Evolutionary conservation across 2,329 filamentous ascomycete species (phyloP).

Genomic region (Onygenales sp.): DNA sequence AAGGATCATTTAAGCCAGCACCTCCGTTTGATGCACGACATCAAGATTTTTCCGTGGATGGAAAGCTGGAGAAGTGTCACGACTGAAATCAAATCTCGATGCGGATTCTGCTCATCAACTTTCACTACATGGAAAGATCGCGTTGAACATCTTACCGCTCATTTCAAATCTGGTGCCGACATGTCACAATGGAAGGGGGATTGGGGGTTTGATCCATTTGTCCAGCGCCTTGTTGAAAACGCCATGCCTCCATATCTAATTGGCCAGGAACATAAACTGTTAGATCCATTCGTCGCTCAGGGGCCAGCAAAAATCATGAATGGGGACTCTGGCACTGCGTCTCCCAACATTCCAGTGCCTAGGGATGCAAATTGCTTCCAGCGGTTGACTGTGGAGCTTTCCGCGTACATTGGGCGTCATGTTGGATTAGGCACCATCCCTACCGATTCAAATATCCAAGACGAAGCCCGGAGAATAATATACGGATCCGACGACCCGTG

Average conservation of each 20-base stretch:
- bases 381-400: conserved; percentile 32
- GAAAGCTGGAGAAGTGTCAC: conserved; percentile 50
- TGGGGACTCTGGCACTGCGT: neutral
- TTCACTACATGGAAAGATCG: conserved; percentile 37
- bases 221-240: conserved; percentile 28
- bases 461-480: conserved; percentile 21
- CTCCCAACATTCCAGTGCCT: conserved; percentile 17
- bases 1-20: conserved; percentile 56
- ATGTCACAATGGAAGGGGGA: conserved; percentile 34
- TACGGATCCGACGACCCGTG: conserved; percentile 23
- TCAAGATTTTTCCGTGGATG: conserved; percentile 46
- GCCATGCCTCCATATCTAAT: conserved; percentile 28
- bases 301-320: neutral
- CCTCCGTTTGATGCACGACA: conserved; percentile 50
- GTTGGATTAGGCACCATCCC: conserved; percentile 25
- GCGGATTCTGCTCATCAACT: conserved; percentile 33
- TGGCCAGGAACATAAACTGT: conserved; percentile 22
- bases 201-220: conserved; percentile 30
- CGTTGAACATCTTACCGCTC: conserved; percentile 31
- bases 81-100: conserved; percentile 42
- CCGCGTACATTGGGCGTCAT: conserved; percentile 27
- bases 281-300: conserved; percentile 22
- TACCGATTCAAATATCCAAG: conserved; percentile 22
- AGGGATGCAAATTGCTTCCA: conserved; percentile 32
- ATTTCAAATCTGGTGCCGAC: conserved; percentile 28